Conservation (phyloP, 2,329 filamentous ascomycete genomes). For the Aspergillus sergii region DNA sequence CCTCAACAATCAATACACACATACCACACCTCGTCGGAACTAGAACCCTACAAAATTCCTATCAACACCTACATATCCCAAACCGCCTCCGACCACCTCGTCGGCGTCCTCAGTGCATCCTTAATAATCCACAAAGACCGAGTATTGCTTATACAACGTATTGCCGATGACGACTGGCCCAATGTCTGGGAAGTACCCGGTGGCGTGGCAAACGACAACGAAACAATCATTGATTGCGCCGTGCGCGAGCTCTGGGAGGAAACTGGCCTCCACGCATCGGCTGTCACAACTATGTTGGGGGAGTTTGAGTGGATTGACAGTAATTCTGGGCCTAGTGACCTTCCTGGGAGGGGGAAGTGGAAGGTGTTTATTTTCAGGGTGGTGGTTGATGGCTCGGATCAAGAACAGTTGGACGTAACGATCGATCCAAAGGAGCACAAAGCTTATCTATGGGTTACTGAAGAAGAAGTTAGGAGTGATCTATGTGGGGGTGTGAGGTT, state of each 20-base stretch:
- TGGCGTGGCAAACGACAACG: not conserved
- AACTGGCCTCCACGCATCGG: not conserved
- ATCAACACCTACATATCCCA: not conserved
- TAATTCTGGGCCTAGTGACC: not conserved
- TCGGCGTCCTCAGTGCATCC: not conserved
- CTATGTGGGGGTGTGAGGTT: not conserved
- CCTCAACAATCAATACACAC: not conserved
- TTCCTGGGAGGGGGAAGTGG: not conserved
- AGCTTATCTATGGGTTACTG: not conserved
- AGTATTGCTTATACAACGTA: not conserved
- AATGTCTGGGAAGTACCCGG: not conserved
- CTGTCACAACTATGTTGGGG: not conserved
- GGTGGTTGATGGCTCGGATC: not conserved
- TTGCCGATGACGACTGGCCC: not conserved
- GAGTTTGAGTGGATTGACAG: not conserved
- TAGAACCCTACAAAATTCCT: not conserved
- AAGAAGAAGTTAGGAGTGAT: not conserved
- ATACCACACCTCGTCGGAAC: not conserved
- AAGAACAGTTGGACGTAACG: not conserved
- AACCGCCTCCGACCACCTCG: not conserved
- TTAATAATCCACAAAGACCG: not conserved
- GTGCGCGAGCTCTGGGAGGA: not conserved
- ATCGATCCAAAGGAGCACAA: not conserved
- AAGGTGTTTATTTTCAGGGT: not conserved
- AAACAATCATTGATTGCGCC: not conserved